phyloP scores from a whole-genome alignment of 1,139 yeast genomes.

The Hansenula lynferdii region DNA sequence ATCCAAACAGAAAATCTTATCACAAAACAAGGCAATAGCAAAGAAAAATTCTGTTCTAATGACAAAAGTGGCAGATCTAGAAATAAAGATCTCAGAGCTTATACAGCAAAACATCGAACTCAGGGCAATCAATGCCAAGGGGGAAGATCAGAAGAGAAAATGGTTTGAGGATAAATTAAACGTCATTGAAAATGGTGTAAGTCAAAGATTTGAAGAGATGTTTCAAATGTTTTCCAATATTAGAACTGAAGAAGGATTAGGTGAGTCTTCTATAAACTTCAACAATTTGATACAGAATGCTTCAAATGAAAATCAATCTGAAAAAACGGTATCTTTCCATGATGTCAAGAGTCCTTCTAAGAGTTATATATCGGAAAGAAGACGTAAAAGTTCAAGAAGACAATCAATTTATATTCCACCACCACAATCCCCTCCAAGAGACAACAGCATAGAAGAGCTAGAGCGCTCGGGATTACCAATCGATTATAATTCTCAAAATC shows the following conservation, averaged over 20 bases:
- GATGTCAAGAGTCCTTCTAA: conserved; percentile 16
- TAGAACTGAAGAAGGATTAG: conserved; percentile 31
- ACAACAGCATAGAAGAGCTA: conserved; percentile 6
- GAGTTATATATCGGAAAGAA: conserved; percentile 21
- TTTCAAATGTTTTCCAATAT: conserved; percentile 34
- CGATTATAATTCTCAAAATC: background rate
- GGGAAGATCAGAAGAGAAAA: conserved; percentile 27
- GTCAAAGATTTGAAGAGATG: conserved; percentile 41
- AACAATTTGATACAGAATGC: conserved; percentile 5
- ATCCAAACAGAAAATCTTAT: conserved; percentile 25
- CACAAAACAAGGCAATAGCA: conserved; percentile 52
- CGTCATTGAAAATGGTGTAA: conserved; percentile 36
- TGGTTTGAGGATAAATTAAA: conserved; percentile 30
- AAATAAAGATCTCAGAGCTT: conserved; percentile 39
- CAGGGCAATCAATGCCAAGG: conserved; percentile 30
- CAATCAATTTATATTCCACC: conserved; percentile 32
- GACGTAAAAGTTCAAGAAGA: conserved; percentile 33
- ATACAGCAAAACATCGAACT: conserved; percentile 41
- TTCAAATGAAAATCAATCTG: conserved; percentile 8
- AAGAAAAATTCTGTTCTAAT: conserved; percentile 48
- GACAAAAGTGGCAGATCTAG: conserved; percentile 46
- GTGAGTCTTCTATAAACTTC: conserved; percentile 15
- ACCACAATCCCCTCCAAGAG: conserved; percentile 14
- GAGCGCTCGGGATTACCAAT: background rate
- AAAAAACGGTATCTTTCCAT: conserved; percentile 21